phyloP scores from a whole-genome alignment of 2,329 filamentous ascomycete genomes.

The Apiospora arundinis region DNA sequence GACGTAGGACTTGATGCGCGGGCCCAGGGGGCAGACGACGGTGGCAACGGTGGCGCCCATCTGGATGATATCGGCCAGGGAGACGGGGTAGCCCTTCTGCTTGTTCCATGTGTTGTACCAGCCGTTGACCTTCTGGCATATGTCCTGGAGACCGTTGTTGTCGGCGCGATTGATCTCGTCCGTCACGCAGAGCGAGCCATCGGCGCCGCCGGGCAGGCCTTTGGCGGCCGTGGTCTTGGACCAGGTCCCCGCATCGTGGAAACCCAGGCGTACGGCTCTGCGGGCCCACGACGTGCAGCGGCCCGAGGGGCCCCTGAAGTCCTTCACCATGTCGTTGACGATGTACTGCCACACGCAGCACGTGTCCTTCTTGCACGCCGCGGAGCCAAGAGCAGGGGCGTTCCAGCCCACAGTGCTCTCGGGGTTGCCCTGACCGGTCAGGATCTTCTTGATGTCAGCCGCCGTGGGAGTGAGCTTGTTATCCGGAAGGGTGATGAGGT shows the following conservation, averaged over 20 bases:
- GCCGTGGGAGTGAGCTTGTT: conserved; percentile 43
- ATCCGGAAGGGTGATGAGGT: conserved; percentile 42
- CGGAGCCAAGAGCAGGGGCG: conserved; percentile 32
- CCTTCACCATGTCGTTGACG: conserved; percentile 44
- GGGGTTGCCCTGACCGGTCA: conserved; percentile 38
- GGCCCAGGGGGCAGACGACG: conserved; percentile 52
- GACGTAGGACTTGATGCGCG: conserved; percentile 56
- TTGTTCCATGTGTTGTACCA: conserved; percentile 47
- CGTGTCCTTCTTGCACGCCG: conserved; percentile 44
- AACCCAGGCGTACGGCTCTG: conserved; percentile 52
- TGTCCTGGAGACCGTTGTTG: conserved; percentile 55
- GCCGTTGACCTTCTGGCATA: conserved; percentile 45
- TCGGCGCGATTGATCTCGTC: conserved; percentile 46
- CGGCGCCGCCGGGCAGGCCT: conserved; percentile 45
- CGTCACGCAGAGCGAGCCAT: conserved; percentile 52
- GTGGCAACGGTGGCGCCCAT: conserved; percentile 58
- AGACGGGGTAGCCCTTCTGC: conserved; percentile 40
- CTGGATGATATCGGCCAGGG: conserved; percentile 61
- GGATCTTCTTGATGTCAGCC: conserved; percentile 45
- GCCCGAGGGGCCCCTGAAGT: conserved; percentile 45
- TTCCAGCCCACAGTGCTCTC: conserved; percentile 32
- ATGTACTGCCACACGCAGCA: conserved; percentile 55
- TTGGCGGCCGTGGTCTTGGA: conserved; percentile 40
- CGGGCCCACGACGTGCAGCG: conserved; percentile 52
- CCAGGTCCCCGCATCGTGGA: conserved; percentile 56